Evolutionary conservation across 371 early-diverging fungal species (phyloP), one percentile per base, ranked within the genome.

Genomic region (Gilbertella persicaria): DNA sequence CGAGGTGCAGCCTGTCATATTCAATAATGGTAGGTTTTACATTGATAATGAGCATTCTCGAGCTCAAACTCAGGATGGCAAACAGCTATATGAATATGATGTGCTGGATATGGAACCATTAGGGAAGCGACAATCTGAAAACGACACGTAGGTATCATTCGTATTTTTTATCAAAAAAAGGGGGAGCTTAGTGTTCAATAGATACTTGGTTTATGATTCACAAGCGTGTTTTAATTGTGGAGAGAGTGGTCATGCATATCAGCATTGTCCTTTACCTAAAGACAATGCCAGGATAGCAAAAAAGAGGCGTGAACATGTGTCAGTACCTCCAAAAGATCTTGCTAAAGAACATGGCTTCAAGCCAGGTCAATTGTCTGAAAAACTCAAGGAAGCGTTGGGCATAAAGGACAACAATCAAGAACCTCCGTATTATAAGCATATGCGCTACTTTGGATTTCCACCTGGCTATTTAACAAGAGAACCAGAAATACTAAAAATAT

Each of bases 1-100:
- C 13, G 9, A 24, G 4, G 54, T 62, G 1, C 19, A 16, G 5
- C 62, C 67, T 33, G 56, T 62, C 0, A 41, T 50, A 14, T 67
- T 45, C 26, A 46, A 59, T 13, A 33, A 57, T 50, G 69, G 69
- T 1, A 62, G 50, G 19, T 69, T 64, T 20, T 69, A 59, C 21
- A 33, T 25, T 19, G 67, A 66, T 42, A 24, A 47, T 9, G 50
- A 54, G 20, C 43, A 57, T 45, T 14, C 23, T 24, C 29, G 45
- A 19, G 14, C n/a, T 1, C 25, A 40, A 19, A 17, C 19, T 5
- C 14, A 16, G 17, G n/a, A 29, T 29, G 13, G 9, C 20, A 3
- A 2, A 13, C 5, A 39, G 40, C 38, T 17, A n/a, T 50, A 16
- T 16, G 20, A 50, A 20, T 50, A 45, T 30, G 36, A 35, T 5